These are phyloP conservation scores for Dactylonectria estremocensis DNA, from an alignment of 2,329 filamentous ascomycete species.

Conservation along the genomic window DNA sequence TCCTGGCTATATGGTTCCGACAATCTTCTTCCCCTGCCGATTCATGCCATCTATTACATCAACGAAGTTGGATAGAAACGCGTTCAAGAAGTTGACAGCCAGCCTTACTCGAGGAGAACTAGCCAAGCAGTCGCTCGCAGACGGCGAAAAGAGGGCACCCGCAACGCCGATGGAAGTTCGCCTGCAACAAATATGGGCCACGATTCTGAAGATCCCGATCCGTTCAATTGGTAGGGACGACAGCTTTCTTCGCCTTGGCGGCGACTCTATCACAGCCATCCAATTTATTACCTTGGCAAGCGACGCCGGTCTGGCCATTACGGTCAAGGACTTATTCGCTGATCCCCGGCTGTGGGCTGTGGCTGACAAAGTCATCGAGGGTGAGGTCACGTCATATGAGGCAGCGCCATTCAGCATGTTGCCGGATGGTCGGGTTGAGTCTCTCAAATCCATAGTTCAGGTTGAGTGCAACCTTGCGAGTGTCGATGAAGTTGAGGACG, in stretches of 20 bases:
- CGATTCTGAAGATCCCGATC: constrained; percentile 46
- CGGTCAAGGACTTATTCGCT: constrained; percentile 21
- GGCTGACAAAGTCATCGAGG: neutral
- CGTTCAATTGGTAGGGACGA: constrained; percentile 33
- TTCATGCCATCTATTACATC: no score
- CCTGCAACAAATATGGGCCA: constrained; percentile 54
- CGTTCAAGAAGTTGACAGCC: constrained; percentile 10
- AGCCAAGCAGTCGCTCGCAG: constrained; percentile 24
- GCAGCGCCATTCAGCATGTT: neutral
- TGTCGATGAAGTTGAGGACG: neutral
- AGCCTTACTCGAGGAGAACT: constrained; percentile 23
- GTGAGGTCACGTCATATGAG: neutral
- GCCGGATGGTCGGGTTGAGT: neutral
- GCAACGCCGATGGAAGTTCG: constrained; percentile 12
- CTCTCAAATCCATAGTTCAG: neutral
- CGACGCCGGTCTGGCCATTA: constrained; percentile 5
- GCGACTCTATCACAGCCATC: constrained; percentile 24
- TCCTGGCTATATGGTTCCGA: constrained; percentile 37
- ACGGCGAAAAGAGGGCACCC: constrained; percentile 9
- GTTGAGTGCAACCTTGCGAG: neutral
- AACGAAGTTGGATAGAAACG: constrained; percentile 33
- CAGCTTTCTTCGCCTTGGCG: constrained; percentile 20
- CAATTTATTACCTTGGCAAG: constrained; percentile 42
- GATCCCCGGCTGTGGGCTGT: constrained; percentile 12
- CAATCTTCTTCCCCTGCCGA: no score